phyloP scores from a whole-genome alignment of 2,329 filamentous ascomycete species.

The Hypoxylon rubiginosum region DNA sequence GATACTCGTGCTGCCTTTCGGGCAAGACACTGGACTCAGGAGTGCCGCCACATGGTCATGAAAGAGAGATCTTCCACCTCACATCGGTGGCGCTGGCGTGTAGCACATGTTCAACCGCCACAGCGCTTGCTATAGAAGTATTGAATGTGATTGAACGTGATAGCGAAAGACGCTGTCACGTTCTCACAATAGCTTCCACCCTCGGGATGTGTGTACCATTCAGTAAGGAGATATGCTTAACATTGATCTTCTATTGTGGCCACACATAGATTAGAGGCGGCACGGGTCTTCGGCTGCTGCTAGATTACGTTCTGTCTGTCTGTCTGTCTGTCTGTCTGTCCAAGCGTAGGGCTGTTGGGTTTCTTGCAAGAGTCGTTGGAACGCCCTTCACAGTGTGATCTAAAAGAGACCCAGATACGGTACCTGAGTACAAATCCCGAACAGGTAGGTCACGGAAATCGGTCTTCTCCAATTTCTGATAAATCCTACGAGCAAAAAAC shows the following conservation, averaged over 20 bases:
- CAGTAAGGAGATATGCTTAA: background rate
- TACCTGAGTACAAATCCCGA: conserved; percentile 7
- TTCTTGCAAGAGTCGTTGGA: conserved; percentile 30
- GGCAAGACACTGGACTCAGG: conserved; percentile 30
- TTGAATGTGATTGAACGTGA: conserved; percentile 24
- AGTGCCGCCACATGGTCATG: conserved; percentile 25
- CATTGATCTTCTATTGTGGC: background rate
- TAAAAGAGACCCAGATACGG: conserved; percentile 8
- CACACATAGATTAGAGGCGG: background rate
- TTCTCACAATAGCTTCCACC: conserved; percentile 1
- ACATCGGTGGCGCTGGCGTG: conserved; percentile 26
- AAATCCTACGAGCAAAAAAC: conserved; percentile 34
- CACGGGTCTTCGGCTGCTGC: background rate
- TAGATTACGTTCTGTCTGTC: background rate
- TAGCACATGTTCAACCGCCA: conserved; percentile 19
- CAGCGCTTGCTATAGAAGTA: conserved; percentile 22
- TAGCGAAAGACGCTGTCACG: conserved; percentile 13
- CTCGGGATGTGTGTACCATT: background rate
- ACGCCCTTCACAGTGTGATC: conserved; percentile 4
- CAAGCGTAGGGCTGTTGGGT: background rate
- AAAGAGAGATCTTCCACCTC: conserved; percentile 13
- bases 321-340: background rate
- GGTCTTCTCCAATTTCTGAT: conserved; percentile 38
- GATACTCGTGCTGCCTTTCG: conserved; percentile 10
- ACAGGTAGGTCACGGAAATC: conserved; percentile 12